These are phyloP conservation scores for Pseudogymnoascus sp. DNA, from an alignment of 2,329 filamentous ascomycete species.

Conservation along the genomic window DNA sequence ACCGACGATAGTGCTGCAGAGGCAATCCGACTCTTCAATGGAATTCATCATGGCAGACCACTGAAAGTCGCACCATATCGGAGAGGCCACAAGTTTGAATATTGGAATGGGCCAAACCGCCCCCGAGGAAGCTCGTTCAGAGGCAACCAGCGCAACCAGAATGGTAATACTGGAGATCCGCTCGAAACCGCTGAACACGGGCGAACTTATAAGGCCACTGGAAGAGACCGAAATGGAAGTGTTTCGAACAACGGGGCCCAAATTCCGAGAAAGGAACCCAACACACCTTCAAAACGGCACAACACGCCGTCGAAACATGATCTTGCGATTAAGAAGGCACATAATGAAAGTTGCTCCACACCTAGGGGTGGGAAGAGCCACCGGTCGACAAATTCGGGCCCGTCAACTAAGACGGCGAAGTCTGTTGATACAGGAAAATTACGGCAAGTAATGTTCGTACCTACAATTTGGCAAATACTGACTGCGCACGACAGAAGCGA, in stretches of 20 bases:
- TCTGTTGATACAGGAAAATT: background rate
- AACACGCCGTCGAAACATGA: background rate
- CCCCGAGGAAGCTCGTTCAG: background rate
- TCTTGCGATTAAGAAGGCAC: background rate
- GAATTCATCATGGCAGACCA: background rate
- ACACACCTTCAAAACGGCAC: background rate
- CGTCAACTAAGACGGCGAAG: background rate
- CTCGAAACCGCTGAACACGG: background rate
- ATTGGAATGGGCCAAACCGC: background rate
- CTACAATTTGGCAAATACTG: background rate
- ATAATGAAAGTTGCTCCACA: background rate
- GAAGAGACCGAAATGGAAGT: background rate
- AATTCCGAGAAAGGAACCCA: background rate
- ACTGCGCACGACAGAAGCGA: background rate
- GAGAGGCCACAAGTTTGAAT: background rate
- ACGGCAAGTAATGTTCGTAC: background rate
- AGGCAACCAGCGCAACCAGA: background rate
- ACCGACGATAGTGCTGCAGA: background rate
- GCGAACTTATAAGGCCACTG: background rate
- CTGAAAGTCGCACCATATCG: background rate
- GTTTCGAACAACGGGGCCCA: background rate
- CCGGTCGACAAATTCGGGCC: background rate
- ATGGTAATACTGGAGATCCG: background rate
- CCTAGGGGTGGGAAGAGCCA: background rate
- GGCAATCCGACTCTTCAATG: background rate